Conservation (phyloP, 768 basidiomycete genomes). For the Termitomyces sp. region DNA sequence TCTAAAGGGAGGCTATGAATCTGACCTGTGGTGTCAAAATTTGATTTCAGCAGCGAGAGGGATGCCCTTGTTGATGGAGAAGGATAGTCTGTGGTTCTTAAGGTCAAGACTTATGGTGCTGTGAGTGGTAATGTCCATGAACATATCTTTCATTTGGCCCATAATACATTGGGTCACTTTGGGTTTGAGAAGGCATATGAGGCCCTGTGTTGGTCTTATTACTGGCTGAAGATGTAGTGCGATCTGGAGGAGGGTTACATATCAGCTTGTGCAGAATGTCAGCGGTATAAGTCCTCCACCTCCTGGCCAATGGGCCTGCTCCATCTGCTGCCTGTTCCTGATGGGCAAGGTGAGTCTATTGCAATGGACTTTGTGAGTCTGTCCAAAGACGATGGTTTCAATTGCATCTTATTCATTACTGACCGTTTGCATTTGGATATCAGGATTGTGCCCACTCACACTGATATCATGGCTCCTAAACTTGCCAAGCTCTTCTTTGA, state of each 20-base stretch:
- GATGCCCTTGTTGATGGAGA: background rate
- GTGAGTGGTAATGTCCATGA: background rate
- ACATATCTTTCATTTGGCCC: background rate
- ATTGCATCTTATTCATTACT: conserved; percentile 23
- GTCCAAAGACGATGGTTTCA: conserved; percentile 20
- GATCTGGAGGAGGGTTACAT: too few species aligned
- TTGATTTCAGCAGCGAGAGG: background rate
- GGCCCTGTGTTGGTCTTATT: too few species aligned
- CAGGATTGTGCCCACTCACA: conserved; percentile 6
- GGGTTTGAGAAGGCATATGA: background rate
- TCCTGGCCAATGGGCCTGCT: too few species aligned
- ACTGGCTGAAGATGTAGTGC: too few species aligned
- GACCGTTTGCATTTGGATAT: conserved; percentile 22
- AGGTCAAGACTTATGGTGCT: background rate
- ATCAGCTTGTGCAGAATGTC: too few species aligned
- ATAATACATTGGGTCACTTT: background rate
- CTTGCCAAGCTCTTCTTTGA: conserved; percentile 23
- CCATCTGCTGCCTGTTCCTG: conserved; percentile 16
- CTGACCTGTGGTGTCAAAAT: background rate
- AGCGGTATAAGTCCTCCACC: too few species aligned
- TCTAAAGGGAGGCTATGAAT: background rate
- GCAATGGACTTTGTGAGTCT: conserved; percentile 29
- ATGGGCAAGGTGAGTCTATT: conserved; percentile 18
- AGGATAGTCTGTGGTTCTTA: background rate
- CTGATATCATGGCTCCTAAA: conserved; percentile 12